phyloP scores from a whole-genome alignment of 2,329 filamentous ascomycete genomes.

The Phaeosphaeriaceae sp. region DNA sequence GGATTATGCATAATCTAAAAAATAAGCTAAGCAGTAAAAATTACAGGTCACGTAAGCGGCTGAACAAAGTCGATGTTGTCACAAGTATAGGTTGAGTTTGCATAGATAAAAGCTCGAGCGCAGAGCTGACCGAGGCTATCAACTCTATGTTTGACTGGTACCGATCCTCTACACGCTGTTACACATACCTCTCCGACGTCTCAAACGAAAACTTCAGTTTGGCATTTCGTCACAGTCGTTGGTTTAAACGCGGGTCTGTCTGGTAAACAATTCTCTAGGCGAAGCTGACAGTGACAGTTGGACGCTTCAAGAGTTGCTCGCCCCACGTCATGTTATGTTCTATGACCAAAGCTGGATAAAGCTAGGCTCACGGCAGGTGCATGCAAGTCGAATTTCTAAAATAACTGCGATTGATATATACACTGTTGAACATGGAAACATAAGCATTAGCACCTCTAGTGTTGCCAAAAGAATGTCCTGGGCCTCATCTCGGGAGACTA shows the following conservation, averaged over 20 bases:
- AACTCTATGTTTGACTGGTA: slow-evolving; percentile 6
- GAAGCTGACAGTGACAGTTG: not conserved
- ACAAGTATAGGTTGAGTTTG: too few species aligned
- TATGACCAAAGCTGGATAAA: slow-evolving; percentile 1
- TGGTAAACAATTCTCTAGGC: too few species aligned
- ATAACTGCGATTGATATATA: slow-evolving; percentile 4
- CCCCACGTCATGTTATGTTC: slow-evolving; percentile 2
- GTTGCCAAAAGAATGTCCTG: slow-evolving; percentile 24
- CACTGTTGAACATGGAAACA: not conserved
- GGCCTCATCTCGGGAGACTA: slow-evolving; percentile 17
- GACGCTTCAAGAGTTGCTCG: slow-evolving; percentile 9
- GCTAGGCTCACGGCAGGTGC: not conserved
- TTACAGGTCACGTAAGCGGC: too few species aligned
- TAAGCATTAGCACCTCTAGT: not conserved
- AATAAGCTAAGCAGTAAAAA: too few species aligned
- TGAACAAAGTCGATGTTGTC: too few species aligned
- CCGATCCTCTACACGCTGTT: not conserved
- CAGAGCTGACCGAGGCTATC: too few species aligned
- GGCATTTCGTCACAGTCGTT: not conserved
- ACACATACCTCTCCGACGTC: slow-evolving; percentile 11
- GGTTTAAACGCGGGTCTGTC: slow-evolving; percentile 2
- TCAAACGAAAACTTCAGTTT: not conserved
- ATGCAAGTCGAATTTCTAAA: not conserved
- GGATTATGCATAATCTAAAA: too few species aligned
- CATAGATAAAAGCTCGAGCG: too few species aligned